Evolutionary conservation across 176 grass and related monocot species (phyloP).

Genomic region (Triticum dicoccoides): DNA sequence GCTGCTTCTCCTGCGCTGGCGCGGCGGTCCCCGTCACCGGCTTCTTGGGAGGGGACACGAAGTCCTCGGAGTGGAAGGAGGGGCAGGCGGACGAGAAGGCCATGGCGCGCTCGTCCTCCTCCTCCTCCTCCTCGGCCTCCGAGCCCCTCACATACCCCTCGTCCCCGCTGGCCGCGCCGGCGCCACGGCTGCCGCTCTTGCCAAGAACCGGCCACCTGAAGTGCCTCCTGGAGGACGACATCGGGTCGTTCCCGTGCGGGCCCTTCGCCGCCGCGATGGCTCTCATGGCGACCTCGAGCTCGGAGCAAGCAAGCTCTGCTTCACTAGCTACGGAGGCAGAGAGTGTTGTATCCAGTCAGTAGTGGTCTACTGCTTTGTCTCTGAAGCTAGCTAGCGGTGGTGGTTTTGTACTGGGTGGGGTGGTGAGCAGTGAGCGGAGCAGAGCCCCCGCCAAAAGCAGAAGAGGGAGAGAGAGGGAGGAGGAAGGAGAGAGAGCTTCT

Average conservation of each 20-base stretch:
- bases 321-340: background rate
- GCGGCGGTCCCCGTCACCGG: background rate
- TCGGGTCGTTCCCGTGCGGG: conserved; percentile 67
- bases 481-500: background rate
- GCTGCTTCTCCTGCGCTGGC: background rate
- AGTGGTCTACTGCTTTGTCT: background rate
- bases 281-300: conserved; percentile 52
- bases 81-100: conserved; percentile 62
- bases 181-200: conserved; percentile 48
- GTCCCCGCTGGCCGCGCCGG: conserved; percentile 29
- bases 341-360: background rate
- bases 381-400: background rate
- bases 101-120: conserved; percentile 55
- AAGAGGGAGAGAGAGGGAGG: background rate
- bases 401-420: conserved; percentile 37
- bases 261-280: conserved; percentile 70
- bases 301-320: background rate
- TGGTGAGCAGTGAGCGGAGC: conserved; percentile 16
- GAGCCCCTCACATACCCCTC: conserved; percentile 45
- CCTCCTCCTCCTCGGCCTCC: conserved; percentile 55
- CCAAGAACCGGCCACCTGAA: conserved; percentile 85
- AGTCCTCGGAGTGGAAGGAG: conserved; percentile 51
- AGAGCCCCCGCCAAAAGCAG: conserved; percentile 26
- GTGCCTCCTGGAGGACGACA: conserved; percentile 90
- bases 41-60: conserved; percentile 29